Conservation (phyloP, 1,284 basidiomycete genomes). For the Rhizoctonia solani region DNA sequence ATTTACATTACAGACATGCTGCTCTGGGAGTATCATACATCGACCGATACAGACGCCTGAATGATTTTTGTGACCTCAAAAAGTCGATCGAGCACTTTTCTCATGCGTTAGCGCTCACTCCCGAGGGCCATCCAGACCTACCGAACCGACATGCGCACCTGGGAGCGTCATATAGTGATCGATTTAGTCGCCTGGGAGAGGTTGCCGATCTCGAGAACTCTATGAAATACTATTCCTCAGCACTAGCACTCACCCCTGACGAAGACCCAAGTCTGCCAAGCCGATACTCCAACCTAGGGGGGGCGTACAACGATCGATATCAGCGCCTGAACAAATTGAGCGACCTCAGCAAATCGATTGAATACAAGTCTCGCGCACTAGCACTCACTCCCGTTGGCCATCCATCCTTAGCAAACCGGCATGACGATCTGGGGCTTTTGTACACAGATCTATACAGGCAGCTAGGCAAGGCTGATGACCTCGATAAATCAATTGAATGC, state of each 20-base stretch:
- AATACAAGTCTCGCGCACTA: neutral
- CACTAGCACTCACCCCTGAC: neutral
- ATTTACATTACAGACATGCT: neutral
- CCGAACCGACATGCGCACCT: neutral
- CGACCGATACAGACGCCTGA: neutral
- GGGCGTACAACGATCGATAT: neutral
- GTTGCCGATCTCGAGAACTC: neutral
- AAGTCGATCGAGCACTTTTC: neutral
- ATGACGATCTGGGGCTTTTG: neutral
- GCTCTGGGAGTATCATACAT: neutral
- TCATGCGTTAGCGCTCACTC: neutral
- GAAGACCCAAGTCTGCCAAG: neutral
- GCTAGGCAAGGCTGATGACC: neutral
- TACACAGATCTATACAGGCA: neutral
- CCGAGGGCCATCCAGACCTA: neutral
- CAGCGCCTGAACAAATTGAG: neutral
- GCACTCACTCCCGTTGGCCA: neutral
- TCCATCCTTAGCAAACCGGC: neutral
- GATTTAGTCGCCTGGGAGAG: slow-evolving; percentile 1
- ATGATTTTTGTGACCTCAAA: neutral
- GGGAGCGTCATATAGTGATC: neutral
- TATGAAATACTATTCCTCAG: neutral
- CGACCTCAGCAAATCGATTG: neutral
- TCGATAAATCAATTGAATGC: neutral
- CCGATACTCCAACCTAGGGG: neutral